Conservation (phyloP, 306 rosid genomes). For the Corylus avellana region DNA sequence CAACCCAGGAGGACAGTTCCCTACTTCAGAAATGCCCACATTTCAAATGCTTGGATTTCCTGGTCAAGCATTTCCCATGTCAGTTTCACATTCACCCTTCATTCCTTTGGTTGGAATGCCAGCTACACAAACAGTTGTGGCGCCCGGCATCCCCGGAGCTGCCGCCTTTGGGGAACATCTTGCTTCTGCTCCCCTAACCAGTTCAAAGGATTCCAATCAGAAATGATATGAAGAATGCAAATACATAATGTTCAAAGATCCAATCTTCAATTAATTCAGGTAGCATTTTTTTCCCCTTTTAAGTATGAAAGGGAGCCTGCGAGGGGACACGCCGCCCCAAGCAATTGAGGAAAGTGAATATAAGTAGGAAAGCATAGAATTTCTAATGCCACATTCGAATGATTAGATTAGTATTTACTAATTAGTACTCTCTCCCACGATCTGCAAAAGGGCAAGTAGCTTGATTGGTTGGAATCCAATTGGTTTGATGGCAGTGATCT, state of each 20-base stretch:
- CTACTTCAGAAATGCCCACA: constrained; percentile 30
- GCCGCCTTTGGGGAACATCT: constrained; percentile 9
- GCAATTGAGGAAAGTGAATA: too few relatives aligned
- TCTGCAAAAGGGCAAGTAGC: too few relatives aligned
- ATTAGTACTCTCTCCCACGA: too few relatives aligned
- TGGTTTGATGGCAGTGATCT: too few relatives aligned
- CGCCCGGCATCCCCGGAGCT: background rate
- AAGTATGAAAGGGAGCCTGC: background rate
- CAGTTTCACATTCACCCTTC: constrained; percentile 34
- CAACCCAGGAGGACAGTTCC: constrained; percentile 28
- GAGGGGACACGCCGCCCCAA: too few relatives aligned
- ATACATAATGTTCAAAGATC: background rate
- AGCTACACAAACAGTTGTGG: constrained; percentile 19
- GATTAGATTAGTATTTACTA: too few relatives aligned
- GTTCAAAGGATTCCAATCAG: background rate
- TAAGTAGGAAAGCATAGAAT: too few relatives aligned
- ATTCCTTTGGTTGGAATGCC: constrained; percentile 29
- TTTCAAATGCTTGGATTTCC: constrained; percentile 43
- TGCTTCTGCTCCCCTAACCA: constrained; percentile 6
- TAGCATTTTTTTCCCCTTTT: background rate
- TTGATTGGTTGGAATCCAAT: too few relatives aligned
- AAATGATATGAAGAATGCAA: background rate
- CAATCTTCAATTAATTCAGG: background rate
- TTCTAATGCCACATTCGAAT: too few relatives aligned
- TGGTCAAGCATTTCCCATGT: constrained; percentile 28